Percentiles rank a stretch among this genome's conserved stretches.
phyloP scores from a whole-genome alignment of 371 early-diverging fungal genomes.

The Mortierella polycephala region DNA sequence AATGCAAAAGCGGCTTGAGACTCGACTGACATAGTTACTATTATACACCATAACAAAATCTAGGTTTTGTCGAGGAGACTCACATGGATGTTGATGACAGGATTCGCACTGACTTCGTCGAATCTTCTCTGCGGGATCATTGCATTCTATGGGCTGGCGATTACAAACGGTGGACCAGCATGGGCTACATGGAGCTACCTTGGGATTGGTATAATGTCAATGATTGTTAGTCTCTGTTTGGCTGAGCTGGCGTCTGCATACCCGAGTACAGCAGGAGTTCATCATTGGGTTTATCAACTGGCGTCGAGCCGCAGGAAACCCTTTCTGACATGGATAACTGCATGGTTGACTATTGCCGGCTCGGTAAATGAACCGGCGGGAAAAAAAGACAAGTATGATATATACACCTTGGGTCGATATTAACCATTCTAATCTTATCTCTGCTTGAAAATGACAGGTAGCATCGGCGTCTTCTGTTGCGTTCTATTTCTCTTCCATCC shows the following conservation, averaged over 20 bases:
- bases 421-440: background rate
- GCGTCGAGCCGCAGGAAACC: constrained; percentile 16
- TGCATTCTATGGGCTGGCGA: constrained; percentile 29
- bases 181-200: constrained; percentile 45
- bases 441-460: background rate
- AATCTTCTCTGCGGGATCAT: constrained; percentile 30
- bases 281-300: constrained; percentile 46
- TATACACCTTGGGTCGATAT: background rate
- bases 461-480: constrained; percentile 25
- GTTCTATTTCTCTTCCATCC: constrained; percentile 30
- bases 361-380: constrained; percentile 12
- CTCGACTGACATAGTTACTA: no score
- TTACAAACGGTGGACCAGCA: constrained; percentile 46
- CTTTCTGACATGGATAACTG: constrained; percentile 44
- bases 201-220: constrained; percentile 28
- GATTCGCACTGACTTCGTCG: constrained; percentile 22
- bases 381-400: background rate
- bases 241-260: constrained; percentile 42
- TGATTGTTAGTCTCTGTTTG: constrained; percentile 33
- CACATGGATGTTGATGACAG: constrained; percentile 17
- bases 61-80: constrained; percentile 46
- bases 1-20: background rate
- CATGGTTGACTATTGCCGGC: constrained; percentile 36
- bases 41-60: no score
- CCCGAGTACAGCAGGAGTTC: constrained; percentile 38